These are phyloP conservation scores for Xerocomellus chrysenteron DNA, from an alignment of 768 basidiomycete genomes.

Conservation along the genomic window DNA sequence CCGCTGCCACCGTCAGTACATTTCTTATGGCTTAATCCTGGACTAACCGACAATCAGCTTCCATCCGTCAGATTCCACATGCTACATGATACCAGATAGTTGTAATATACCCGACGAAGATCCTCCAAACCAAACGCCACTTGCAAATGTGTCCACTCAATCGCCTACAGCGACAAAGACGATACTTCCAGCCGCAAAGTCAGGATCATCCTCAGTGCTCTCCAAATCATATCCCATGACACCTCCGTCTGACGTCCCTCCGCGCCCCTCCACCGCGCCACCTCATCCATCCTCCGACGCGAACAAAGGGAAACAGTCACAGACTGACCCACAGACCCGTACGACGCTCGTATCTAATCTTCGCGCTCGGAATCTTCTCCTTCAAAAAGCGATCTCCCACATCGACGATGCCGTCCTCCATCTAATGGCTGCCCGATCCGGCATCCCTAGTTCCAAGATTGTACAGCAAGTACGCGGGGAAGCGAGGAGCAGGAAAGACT, in stretches of 20 bases:
- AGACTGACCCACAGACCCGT: constrained; percentile 12
- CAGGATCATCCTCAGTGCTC: constrained; percentile 2
- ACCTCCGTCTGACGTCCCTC: constrained; percentile 14
- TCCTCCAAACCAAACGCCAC: constrained; percentile 13
- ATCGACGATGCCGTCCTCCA: constrained; percentile 33
- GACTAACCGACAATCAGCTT: not conserved
- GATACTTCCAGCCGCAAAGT: constrained; percentile 2
- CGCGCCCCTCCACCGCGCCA: constrained; percentile 29
- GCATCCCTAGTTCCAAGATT: constrained; percentile 29
- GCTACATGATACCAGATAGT: constrained; percentile 32
- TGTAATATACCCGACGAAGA: constrained; percentile 7
- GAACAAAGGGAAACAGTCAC: constrained; percentile 11
- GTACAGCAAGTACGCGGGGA: constrained; percentile 30
- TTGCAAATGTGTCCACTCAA: constrained; percentile 18
- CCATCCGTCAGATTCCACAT: constrained; percentile 14
- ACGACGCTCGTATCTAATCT: constrained; percentile 28
- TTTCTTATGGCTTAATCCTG: not conserved
- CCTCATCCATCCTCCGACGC: constrained; percentile 21
- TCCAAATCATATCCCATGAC: constrained; percentile 12
- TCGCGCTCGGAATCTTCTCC: constrained; percentile 31
- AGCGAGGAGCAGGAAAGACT: constrained; percentile 32
- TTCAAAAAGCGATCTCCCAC: constrained; percentile 32
- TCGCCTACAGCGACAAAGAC: constrained; percentile 10
- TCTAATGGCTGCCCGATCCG: constrained; percentile 32
- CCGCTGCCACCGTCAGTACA: constrained; percentile 5